Evolutionary conservation across 2,329 filamentous ascomycete species (phyloP), one percentile per base, ranked within the genome.

Genomic region (Exserohilum turcica): DNA sequence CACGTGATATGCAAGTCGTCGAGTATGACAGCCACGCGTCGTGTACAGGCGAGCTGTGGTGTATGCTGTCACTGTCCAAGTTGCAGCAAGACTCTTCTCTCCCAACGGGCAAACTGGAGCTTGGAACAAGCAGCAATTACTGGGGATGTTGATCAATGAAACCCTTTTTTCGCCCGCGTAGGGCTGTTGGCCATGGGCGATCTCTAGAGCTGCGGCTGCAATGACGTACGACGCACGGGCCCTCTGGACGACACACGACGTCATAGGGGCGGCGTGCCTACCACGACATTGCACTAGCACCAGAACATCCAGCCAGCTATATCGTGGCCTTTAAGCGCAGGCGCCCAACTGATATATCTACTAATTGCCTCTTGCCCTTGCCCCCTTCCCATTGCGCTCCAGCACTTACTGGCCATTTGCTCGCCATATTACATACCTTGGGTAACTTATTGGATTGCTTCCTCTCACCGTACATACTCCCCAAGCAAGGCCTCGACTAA

Each of bases 341-440:
- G 10, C 28, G 42, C 45, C 42, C 48, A 38, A 47, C 36, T 47
- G 21, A 13, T 44, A 53, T 57, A 61, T 54, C 4, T 24, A n/a
- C 46, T 57, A 43, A 46, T 59, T 63, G 47, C 57, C 58, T 59
- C 52, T 56, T 49, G 19, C 42, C 33, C n/a, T n/a, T n/a, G n/a
- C n/a, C 38, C 29, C 27, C 31, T 29, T 36, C 31, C 12, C 28
- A 28, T 52, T 28, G 31, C 28, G 35, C 10, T 9, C 36, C 43
- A 28, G 16, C 32, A 35, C 37, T 48, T 46, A 46, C 42, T 56
- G 31, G 53, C 55, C 52, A 56, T 45, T 18, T 32, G 16, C 28
- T 12, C 44, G 16, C 15, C 36, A 19, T 31, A 31, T 15, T 48
- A 19, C 38, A 42, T 16, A 19, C 19, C 45, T 18, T 33, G 7